These are phyloP conservation scores for Loxodes magnus DNA, from an alignment of 73 alveolate species.

Conservation along the genomic window DNA sequence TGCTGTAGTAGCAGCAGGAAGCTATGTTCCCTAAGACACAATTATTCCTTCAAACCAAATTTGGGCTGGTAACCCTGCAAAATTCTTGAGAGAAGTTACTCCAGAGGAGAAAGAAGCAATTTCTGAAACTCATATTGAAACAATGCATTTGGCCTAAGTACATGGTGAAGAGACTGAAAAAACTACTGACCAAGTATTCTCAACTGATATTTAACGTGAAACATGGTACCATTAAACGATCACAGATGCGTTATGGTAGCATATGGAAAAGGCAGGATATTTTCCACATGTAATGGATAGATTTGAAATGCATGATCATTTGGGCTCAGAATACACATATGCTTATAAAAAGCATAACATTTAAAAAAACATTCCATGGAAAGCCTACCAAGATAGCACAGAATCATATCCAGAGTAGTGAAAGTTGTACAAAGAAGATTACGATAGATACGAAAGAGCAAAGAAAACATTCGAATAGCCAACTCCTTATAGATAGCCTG, in stretches of 20 bases:
- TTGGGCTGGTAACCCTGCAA: conserved; percentile 71
- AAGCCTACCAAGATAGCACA: conserved; percentile 37
- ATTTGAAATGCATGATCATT: conserved; percentile 20
- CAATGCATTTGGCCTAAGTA: conserved; percentile 29
- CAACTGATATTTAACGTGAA: conserved; percentile 1
- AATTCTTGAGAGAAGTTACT: conserved; percentile 43
- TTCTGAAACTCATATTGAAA: conserved; percentile 20
- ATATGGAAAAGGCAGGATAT: conserved; percentile 4
- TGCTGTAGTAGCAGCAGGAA: conserved; percentile 61
- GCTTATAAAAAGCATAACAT: conserved; percentile 18
- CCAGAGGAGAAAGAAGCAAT: conserved; percentile 42
- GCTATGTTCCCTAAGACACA: conserved; percentile 26
- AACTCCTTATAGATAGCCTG: background rate
- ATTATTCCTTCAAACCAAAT: conserved; percentile 43
- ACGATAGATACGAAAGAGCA: conserved; percentile 31
- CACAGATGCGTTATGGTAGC: background rate
- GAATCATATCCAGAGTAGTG: conserved; percentile 46
- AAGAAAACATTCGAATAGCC: conserved; percentile 23
- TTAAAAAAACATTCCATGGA: conserved; percentile 7
- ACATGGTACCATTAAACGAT: background rate
- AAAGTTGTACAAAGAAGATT: conserved; percentile 42
- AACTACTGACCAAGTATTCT: conserved; percentile 17
- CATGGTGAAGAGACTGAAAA: conserved; percentile 50
- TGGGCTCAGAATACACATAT: conserved; percentile 13
- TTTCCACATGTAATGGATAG: conserved; percentile 24